phyloP scores from a whole-genome alignment of 192 early-diverging fungal species.

The Coemansia javaensis region DNA sequence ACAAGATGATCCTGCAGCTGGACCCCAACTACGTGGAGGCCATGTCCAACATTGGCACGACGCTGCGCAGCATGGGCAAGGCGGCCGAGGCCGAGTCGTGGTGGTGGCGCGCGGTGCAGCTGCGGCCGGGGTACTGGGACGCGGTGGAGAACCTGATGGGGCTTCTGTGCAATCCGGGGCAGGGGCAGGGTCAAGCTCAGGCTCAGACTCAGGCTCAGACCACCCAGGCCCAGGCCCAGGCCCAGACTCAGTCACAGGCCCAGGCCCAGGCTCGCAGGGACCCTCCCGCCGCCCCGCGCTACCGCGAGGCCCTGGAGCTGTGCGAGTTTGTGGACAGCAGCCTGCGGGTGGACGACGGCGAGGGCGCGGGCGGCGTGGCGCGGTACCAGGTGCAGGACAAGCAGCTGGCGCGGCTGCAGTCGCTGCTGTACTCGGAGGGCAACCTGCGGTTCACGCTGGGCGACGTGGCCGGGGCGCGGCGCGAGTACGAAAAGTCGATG shows the following conservation, averaged over 20 bases:
- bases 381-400: constrained; percentile 54
- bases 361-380: constrained; percentile 4
- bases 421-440: constrained; percentile 82
- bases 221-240: no score
- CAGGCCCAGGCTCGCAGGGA: no score
- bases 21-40: constrained; percentile 87
- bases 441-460: constrained; percentile 76
- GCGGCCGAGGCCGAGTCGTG: constrained; percentile 70
- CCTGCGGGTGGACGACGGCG: constrained; percentile 33
- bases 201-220: no score
- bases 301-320: constrained; percentile 72
- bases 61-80: constrained; percentile 72
- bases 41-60: constrained; percentile 88
- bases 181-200: no score
- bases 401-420: constrained; percentile 69
- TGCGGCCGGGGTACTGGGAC: constrained; percentile 90
- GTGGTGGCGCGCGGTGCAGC: constrained; percentile 78
- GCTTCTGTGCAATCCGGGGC: constrained; percentile 56
- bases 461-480: constrained; percentile 63
- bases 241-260: no score
- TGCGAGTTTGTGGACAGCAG: constrained; percentile 74
- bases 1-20: constrained; percentile 72
- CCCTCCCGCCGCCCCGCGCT: constrained; percentile 55
- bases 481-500: constrained; percentile 80
- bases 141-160: constrained; percentile 84